phyloP scores from a whole-genome alignment of 306 rosid species.

The Pyrus pyrifolia region DNA sequence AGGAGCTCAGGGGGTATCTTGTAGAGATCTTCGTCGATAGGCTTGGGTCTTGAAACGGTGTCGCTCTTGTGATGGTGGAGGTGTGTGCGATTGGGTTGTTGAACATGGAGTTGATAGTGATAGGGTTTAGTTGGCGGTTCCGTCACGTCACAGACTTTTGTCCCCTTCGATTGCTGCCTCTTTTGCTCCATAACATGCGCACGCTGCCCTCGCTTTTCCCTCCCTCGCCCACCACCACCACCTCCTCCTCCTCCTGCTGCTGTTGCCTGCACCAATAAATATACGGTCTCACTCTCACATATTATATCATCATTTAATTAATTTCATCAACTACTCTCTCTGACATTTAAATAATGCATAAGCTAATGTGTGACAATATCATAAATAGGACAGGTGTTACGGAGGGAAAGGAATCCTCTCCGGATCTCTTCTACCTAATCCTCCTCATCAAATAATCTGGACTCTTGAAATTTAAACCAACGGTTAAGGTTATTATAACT shows the following conservation, averaged over 20 bases:
- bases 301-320: neutral
- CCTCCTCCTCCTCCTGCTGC: neutral
- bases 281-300: neutral
- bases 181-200: constrained; percentile 28
- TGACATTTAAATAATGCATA: neutral
- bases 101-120: neutral
- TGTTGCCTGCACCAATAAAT: constrained; percentile 14
- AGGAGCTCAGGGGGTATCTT: constrained; percentile 83
- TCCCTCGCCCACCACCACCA: constrained; percentile 1
- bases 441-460: too few species aligned
- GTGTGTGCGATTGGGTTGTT: neutral
- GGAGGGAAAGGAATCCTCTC: too few species aligned
- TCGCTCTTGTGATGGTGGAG: neutral
- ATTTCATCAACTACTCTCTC: neutral
- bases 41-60: constrained; percentile 45
- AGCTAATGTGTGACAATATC: neutral
- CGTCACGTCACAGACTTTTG: constrained; percentile 53
- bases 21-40: constrained; percentile 90
- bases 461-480: too few species aligned
- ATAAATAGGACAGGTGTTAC: too few species aligned
- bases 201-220: constrained; percentile 36
- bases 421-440: too few species aligned
- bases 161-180: constrained; percentile 23
- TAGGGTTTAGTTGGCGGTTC: constrained; percentile 33
- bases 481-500: too few species aligned